Conservation (phyloP, 352 stramenopile genomes). For the Pythium periplocum region DNA sequence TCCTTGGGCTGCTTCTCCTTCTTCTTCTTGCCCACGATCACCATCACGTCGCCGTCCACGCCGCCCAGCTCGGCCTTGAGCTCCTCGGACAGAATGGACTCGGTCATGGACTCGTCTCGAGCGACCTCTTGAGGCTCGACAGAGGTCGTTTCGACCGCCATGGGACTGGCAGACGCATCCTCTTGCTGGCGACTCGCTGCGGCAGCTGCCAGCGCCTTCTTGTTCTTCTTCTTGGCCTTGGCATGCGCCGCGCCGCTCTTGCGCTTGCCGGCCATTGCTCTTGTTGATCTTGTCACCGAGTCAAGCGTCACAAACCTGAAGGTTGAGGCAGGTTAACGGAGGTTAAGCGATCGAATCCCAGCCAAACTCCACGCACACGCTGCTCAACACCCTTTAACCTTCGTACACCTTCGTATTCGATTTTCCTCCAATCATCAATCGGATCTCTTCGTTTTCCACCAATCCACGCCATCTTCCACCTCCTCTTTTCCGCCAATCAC, state of each 20-base stretch:
- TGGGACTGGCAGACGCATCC: not conserved
- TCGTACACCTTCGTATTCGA: not conserved
- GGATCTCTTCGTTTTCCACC: slow-evolving; percentile 9
- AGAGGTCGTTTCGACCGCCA: not conserved
- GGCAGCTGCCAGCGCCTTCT: slow-evolving; percentile 31
- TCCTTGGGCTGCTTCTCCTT: slow-evolving; percentile 43
- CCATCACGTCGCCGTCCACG: slow-evolving; percentile 51
- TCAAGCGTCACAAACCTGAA: too few relatives aligned
- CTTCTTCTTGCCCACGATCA: slow-evolving; percentile 50
- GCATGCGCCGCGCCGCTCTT: slow-evolving; percentile 30
- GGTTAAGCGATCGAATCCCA: too few relatives aligned
- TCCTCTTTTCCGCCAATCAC: slow-evolving; percentile 21
- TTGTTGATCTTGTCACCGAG: not conserved
- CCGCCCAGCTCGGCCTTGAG: slow-evolving; percentile 58
- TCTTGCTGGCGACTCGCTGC: slow-evolving; percentile 9
- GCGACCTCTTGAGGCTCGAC: too few relatives aligned
- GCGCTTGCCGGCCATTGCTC: slow-evolving; percentile 59
- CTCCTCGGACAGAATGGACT: slow-evolving; percentile 55
- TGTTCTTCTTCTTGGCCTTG: slow-evolving; percentile 40
- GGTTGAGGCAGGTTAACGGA: too few relatives aligned
- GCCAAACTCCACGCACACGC: too few relatives aligned
- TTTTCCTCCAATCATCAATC: slow-evolving; percentile 5
- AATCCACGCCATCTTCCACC: slow-evolving; percentile 7
- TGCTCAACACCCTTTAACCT: slow-evolving; percentile 11
- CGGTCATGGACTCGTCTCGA: not conserved